Base-by-base conservation (phyloP, 2,329 filamentous ascomycete genomes). In the Colletotrichum tamarilloi region DNA sequence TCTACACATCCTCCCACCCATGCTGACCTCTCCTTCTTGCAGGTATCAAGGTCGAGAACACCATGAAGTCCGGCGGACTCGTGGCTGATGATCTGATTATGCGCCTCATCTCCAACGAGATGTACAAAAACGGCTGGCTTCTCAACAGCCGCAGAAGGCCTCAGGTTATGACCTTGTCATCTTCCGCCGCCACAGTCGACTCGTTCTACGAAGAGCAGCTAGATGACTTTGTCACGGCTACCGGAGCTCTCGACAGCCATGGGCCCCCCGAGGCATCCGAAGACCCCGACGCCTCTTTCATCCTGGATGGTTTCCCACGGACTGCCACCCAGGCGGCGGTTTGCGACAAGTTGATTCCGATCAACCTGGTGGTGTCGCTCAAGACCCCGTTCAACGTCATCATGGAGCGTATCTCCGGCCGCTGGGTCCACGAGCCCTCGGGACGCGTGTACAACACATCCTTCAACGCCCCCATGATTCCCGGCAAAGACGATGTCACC, bases 281-380 rank as follows among this genome's bases (percentile, higher is more conserved):
- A 55, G 89, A 93, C 75, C 93, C 95, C 0, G 86, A 91, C 1
- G 95, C 95, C 9, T 98, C 95, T 1, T 98, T 98, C 82, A 93
- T 99, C 76, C 92, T 99, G 66, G 97, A 99, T 81, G 97, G 97
- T 19, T 99, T 98, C 83, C 97, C 97, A 2, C 93, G 97, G 76
- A 99, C 94, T 7, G 93, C 94, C 1, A 81, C 86, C 3, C 97
- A 99, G 84, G 97, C 95, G 32, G 82, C 85, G 55, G 92, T 92
- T 70, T 89, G 98, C 60, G 95, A 97, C 80, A 85, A 86, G 58
- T 88, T 98, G 42, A 90, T 98, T 38, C 95, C 96, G n/a, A 95
- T 99, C 81, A 99, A 99, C 83, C 90, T 98, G 74, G 97, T 95
- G 62, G 92, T 98, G 72, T 95, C 94, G 68, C 88, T 98, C 77